phyloP scores from a whole-genome alignment of 345 rosid species.

The Salix purpurea region DNA sequence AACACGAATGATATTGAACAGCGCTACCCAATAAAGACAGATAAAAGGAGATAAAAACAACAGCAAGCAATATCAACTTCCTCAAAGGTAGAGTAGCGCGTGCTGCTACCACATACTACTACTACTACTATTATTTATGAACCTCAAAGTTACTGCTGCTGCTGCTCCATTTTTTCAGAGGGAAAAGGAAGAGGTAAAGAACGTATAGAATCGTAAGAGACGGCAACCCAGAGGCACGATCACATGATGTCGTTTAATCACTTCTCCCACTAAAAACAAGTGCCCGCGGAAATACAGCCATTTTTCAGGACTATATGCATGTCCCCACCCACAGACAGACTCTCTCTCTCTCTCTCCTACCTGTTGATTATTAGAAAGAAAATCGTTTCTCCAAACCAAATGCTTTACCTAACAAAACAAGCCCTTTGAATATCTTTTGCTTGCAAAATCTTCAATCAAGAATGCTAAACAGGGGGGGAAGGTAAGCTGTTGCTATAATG shows the following conservation, averaged over 20 bases:
- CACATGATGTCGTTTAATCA: slow-evolving; percentile 32
- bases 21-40: slow-evolving; percentile 16
- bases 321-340: not conserved
- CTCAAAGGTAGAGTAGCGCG: not conserved
- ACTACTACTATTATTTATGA: not conserved
- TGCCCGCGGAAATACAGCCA: slow-evolving; percentile 25
- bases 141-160: not conserved
- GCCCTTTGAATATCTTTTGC: slow-evolving; percentile 3
- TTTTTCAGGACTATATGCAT: slow-evolving; percentile 21
- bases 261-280: not conserved
- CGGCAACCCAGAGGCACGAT: slow-evolving; percentile 27
- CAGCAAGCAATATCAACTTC: not conserved
- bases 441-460: slow-evolving; percentile 1
- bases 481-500: not conserved
- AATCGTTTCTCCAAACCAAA: not conserved
- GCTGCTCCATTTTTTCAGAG: not conserved
- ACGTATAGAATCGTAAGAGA: slow-evolving; percentile 15
- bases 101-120: no score
- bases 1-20: not conserved
- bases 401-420: slow-evolving; percentile 15
- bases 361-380: not conserved
- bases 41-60: slow-evolving; percentile 9
- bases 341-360: not conserved
- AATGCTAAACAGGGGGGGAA: not conserved
- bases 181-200: slow-evolving; percentile 3